These are phyloP conservation scores for Karstenula rhodostoma DNA, from an alignment of 2,329 filamentous ascomycete species.

Conservation along the genomic window DNA sequence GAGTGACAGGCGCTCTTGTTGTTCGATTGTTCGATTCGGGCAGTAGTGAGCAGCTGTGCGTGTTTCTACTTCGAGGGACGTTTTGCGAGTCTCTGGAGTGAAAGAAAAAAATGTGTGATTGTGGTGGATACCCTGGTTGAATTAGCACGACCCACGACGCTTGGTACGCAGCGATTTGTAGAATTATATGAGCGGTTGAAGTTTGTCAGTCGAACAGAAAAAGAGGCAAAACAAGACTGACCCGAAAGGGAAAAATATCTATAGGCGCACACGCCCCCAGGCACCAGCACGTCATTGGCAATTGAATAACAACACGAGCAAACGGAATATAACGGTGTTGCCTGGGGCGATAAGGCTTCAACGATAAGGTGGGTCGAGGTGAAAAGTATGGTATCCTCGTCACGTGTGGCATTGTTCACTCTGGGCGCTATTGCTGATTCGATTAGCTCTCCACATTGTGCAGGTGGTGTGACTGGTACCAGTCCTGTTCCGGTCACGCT, in stretches of 20 bases:
- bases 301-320: not conserved
- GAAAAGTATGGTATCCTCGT: not conserved
- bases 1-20: too few relatives aligned
- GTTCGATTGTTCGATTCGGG: too few relatives aligned
- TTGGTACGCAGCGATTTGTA: not conserved
- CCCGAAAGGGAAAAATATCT: not conserved
- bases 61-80: not conserved
- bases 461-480: too few relatives aligned
- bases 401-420: not conserved
- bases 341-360: not conserved
- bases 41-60: not conserved
- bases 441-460: not conserved
- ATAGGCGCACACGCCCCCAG: not conserved
- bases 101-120: not conserved
- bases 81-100: not conserved
- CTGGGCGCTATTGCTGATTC: not conserved
- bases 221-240: not conserved
- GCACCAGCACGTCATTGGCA: not conserved
- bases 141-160: not conserved
- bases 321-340: not conserved
- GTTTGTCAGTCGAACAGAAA: not conserved
- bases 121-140: not conserved
- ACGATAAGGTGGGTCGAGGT: not conserved
- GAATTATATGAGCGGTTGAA: not conserved
- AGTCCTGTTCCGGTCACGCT: too few relatives aligned